Conservation (phyloP, 768 basidiomycete species). For the Tubosaeta sp. region DNA sequence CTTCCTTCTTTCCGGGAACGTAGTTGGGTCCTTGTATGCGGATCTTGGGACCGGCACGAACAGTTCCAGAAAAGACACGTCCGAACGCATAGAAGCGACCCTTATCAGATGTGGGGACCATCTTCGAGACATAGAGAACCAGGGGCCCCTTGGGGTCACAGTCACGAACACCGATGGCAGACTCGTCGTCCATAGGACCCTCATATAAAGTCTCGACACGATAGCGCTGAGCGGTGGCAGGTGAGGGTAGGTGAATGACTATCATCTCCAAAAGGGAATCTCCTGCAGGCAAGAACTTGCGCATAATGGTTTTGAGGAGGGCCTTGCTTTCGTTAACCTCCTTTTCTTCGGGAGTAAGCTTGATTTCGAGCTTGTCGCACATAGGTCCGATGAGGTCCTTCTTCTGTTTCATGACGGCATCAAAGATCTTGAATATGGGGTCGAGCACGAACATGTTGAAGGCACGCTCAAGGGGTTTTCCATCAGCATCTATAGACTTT, state of each 20-base stretch:
- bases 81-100: constrained; percentile 99
- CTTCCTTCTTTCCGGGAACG: constrained; percentile 97
- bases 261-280: constrained; percentile 99
- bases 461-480: constrained; percentile 93
- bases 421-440: constrained; percentile 98
- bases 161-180: constrained; percentile 96
- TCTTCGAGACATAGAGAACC: constrained; percentile 98
- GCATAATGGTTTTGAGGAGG: constrained; percentile 96
- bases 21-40: constrained; percentile 99
- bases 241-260: constrained; percentile 98
- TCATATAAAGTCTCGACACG: constrained; percentile 99
- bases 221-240: constrained; percentile 94
- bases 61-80: constrained; percentile 99
- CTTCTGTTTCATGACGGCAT: constrained; percentile 99
- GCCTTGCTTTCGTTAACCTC: constrained; percentile 87
- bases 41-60: constrained; percentile 95
- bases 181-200: constrained; percentile 99
- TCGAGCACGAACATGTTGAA: constrained; percentile 99
- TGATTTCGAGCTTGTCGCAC: constrained; percentile 95
- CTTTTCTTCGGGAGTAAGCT: constrained; percentile 81
- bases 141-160: constrained; percentile 96
- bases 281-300: constrained; percentile 98
- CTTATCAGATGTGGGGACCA: constrained; percentile 99
- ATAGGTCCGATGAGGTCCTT: constrained; percentile 80
- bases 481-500: constrained; percentile 66